Conservation (phyloP, 345 rosid genomes). For the Sisymbrium altissimum region DNA sequence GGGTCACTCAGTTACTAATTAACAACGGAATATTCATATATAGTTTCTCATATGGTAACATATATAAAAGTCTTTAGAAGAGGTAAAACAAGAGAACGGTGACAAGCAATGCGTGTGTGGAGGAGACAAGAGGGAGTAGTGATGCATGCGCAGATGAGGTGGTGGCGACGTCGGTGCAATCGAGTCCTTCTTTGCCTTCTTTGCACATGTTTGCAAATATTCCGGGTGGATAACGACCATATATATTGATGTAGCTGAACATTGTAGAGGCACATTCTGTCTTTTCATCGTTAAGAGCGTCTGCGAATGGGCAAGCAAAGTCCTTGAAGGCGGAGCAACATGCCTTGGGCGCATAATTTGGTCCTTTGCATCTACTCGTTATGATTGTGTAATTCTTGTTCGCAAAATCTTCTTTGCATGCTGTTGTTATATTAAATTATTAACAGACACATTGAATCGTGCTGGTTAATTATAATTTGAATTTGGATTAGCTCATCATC, state of each 20-base stretch:
- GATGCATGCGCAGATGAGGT: slow-evolving; percentile 23
- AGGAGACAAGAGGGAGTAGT: slow-evolving; percentile 1
- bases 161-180: slow-evolving; percentile 29
- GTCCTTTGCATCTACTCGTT: slow-evolving; percentile 73
- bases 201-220: slow-evolving; percentile 64
- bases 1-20: neutral
- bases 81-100: neutral
- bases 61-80: neutral
- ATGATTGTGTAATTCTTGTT: slow-evolving; percentile 59
- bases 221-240: slow-evolving; percentile 81
- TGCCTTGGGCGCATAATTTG: slow-evolving; percentile 47
- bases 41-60: neutral
- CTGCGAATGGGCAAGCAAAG: slow-evolving; percentile 61
- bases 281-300: slow-evolving; percentile 45
- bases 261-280: slow-evolving; percentile 63
- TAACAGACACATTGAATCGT: neutral
- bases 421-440: slow-evolving; percentile 26
- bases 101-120: slow-evolving; percentile 2
- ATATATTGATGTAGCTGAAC: slow-evolving; percentile 84
- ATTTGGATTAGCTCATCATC: neutral
- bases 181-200: slow-evolving; percentile 60
- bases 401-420: slow-evolving; percentile 56
- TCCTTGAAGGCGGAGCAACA: slow-evolving; percentile 59
- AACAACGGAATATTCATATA: neutral
- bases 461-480: neutral